Conservation (phyloP, 805 yeast genomes). For the Kregervanrija pseudodelftensis region DNA sequence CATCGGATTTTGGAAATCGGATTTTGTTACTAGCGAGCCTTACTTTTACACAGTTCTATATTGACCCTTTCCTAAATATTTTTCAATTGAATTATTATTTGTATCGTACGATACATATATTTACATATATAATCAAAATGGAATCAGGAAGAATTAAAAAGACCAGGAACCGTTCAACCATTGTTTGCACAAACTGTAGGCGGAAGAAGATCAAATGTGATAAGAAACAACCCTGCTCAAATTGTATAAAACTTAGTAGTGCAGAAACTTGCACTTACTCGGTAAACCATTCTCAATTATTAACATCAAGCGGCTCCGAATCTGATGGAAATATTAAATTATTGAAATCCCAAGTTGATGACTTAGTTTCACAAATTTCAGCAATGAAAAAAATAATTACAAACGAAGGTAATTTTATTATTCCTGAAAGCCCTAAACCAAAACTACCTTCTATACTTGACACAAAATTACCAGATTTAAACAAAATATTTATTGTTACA, state of each 20-base stretch:
- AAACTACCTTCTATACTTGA: background rate
- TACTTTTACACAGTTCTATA: too few relatives aligned
- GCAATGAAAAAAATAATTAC: background rate
- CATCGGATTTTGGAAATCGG: too few relatives aligned
- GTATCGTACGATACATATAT: too few relatives aligned
- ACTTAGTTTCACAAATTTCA: too few relatives aligned
- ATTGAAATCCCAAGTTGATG: too few relatives aligned
- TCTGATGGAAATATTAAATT: too few relatives aligned
- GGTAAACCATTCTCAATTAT: background rate
- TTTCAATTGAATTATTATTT: too few relatives aligned
- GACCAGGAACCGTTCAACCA: constrained; percentile 5
- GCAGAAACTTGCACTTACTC: background rate
- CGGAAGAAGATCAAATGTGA: constrained; percentile 10
- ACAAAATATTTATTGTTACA: background rate
- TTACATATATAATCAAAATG: too few relatives aligned
- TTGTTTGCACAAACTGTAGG: constrained; percentile 8
- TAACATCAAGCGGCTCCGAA: background rate
- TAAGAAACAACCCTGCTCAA: constrained; percentile 6
- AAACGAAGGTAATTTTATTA: too few relatives aligned
- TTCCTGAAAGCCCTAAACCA: background rate
- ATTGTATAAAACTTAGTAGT: constrained; percentile 2
- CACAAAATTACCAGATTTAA: background rate
- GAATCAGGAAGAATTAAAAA: background rate
- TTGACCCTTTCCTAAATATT: too few relatives aligned
- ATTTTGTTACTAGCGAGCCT: too few relatives aligned